Percentiles rank a stretch among this genome's conserved stretches.
Conservation (phyloP, 2,329 filamentous ascomycete species). For the Cercospora beticola region DNA sequence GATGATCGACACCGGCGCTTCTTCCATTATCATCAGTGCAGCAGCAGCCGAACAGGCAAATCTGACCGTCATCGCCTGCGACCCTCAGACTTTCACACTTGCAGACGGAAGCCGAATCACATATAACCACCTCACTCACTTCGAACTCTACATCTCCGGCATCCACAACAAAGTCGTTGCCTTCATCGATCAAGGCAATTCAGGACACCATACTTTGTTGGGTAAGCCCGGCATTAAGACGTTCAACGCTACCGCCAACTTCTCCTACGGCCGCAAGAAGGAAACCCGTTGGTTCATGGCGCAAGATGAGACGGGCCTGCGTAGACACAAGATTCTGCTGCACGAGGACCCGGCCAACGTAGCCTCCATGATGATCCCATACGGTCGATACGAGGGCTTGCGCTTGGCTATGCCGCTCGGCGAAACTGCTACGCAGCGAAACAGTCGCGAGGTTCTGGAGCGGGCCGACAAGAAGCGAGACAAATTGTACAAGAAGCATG, state of each 20-base stretch:
- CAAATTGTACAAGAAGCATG: not conserved
- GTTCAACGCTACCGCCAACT: slow-evolving; percentile 7
- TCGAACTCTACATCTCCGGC: slow-evolving; percentile 16
- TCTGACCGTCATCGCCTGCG: not conserved
- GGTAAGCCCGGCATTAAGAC: not conserved
- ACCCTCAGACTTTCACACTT: not conserved
- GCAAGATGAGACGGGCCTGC: not conserved
- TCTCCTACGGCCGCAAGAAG: slow-evolving; percentile 8
- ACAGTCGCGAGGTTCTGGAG: slow-evolving; percentile 15
- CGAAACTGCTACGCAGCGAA: slow-evolving; percentile 14
- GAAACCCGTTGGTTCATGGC: slow-evolving; percentile 12
- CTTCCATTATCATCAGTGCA: slow-evolving; percentile 9
- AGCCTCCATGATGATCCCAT: not conserved
- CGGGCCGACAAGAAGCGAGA: not conserved
- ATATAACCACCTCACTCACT: not conserved
- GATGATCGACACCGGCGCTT: slow-evolving; percentile 15
- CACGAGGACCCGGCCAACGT: not conserved
- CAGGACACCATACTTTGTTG: slow-evolving; percentile 2
- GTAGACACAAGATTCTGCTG: not conserved
- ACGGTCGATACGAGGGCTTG: not conserved
- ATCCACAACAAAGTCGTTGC: slow-evolving; percentile 6
- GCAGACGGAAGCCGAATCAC: not conserved
- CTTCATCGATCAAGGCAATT: slow-evolving; percentile 5
- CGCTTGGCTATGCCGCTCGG: not conserved
- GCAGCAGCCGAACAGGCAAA: not conserved